Conservation (phyloP, 2,329 filamentous ascomycete genomes). For the Ceratocystis variospora region DNA sequence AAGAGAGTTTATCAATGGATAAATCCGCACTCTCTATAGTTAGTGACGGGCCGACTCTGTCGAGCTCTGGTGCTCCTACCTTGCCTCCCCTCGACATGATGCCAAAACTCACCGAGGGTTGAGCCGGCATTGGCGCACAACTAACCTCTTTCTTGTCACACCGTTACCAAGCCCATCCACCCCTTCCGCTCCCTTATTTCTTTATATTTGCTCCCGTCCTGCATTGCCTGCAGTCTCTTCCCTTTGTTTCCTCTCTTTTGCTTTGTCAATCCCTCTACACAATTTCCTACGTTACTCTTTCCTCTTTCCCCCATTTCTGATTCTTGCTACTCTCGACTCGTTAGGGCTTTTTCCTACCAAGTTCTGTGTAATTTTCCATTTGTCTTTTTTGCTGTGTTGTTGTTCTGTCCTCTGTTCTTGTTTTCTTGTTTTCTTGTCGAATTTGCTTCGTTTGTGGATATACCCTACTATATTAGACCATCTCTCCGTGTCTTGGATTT, state of each 20-base stretch:
- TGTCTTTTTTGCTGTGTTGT: background rate
- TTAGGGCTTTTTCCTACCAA: background rate
- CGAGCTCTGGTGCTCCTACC: constrained; percentile 10
- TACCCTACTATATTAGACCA: constrained; percentile 3
- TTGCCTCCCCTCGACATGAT: constrained; percentile 13
- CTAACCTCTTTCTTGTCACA: background rate
- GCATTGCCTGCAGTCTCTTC: background rate
- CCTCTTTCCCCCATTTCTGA: constrained; percentile 2
- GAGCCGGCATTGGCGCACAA: background rate
- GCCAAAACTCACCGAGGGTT: constrained; percentile 14
- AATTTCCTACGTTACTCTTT: background rate
- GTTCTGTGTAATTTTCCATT: background rate
- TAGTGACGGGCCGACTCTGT: constrained; percentile 7
- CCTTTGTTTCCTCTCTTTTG: constrained; percentile 1
- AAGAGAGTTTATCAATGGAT: constrained; percentile 14
- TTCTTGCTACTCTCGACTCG: constrained; percentile 2
- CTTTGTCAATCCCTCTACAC: background rate
- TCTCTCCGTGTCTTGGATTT: background rate
- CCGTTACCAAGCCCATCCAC: background rate
- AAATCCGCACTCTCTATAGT: constrained; percentile 8
- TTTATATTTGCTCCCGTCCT: background rate
- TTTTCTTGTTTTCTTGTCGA: background rate
- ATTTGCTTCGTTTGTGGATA: constrained; percentile 1
- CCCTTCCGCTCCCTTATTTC: background rate
- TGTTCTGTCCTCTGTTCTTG: background rate